Evolutionary conservation across 2,329 filamentous ascomycete genomes (phyloP).

Genomic region (Grosmannia huntii): DNA sequence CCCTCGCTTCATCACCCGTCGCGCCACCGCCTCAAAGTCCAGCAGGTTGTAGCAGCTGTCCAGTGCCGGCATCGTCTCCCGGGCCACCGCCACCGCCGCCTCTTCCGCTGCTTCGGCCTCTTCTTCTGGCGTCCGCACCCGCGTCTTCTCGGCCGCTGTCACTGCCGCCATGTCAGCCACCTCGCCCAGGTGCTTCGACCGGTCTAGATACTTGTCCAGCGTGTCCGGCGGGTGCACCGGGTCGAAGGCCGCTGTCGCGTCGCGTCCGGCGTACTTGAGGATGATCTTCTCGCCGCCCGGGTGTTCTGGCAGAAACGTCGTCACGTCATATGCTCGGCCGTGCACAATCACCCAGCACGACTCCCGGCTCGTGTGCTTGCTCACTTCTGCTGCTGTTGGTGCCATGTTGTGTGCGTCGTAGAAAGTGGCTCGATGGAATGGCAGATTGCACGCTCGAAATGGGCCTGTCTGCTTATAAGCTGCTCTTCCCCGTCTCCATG

Average conservation of each 20-base stretch:
- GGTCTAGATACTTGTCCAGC: slow-evolving; percentile 69
- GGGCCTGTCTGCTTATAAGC: too few relatives aligned
- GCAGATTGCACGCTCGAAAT: too few relatives aligned
- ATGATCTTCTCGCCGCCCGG: slow-evolving; percentile 88
- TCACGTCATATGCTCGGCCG: slow-evolving; percentile 21
- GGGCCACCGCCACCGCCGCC: slow-evolving; percentile 54
- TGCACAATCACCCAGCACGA: slow-evolving; percentile 25
- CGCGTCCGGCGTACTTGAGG: slow-evolving; percentile 90
- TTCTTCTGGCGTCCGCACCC: slow-evolving; percentile 25
- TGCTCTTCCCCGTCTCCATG: not conserved
- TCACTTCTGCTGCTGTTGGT: slow-evolving; percentile 20
- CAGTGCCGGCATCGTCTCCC: slow-evolving; percentile 62
- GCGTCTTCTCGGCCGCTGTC: slow-evolving; percentile 40
- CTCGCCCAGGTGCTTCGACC: slow-evolving; percentile 74
- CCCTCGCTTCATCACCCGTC: slow-evolving; percentile 83
- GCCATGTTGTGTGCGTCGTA: slow-evolving; percentile 6
- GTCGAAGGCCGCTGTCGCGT: slow-evolving; percentile 84
- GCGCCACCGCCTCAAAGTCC: slow-evolving; percentile 92
- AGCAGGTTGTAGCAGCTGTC: slow-evolving; percentile 87
- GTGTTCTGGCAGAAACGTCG: slow-evolving; percentile 48
- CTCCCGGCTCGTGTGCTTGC: slow-evolving; percentile 19
- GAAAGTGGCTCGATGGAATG: not conserved
- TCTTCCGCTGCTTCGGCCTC: slow-evolving; percentile 53
- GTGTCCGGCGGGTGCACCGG: slow-evolving; percentile 84
- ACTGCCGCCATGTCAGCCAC: slow-evolving; percentile 78